Percentiles rank a stretch among this genome's conserved stretches.
Conservation (phyloP, 1,284 basidiomycete species). For the Bjerkandera adusta region DNA sequence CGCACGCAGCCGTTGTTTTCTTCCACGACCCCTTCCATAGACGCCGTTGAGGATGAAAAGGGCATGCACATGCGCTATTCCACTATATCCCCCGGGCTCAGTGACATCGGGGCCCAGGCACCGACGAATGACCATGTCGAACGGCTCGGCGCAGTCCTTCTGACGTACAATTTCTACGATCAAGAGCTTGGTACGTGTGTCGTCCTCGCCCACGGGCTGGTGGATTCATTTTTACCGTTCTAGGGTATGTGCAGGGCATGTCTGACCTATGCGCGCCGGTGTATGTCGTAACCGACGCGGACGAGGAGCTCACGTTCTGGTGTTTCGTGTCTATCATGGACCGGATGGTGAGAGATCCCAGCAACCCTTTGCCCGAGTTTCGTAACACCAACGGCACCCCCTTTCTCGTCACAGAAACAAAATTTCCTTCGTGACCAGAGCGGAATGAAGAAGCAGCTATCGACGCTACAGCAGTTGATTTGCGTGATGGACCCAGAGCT, state of each 20-base stretch:
- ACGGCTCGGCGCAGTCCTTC: slow-evolving; percentile 73
- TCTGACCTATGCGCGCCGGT: slow-evolving; percentile 93
- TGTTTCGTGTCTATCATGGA: slow-evolving; percentile 95
- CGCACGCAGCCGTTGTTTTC: slow-evolving; percentile 86
- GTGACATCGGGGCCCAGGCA: slow-evolving; percentile 79
- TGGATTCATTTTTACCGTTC: slow-evolving; percentile 23
- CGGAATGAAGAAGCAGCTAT: slow-evolving; percentile 94
- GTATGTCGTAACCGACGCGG: slow-evolving; percentile 87
- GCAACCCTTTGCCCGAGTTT: not conserved
- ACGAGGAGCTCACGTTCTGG: slow-evolving; percentile 93
- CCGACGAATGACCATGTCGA: slow-evolving; percentile 87
- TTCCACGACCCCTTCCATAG: slow-evolving; percentile 32
- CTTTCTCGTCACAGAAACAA: slow-evolving; percentile 57
- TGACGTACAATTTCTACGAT: slow-evolving; percentile 93
- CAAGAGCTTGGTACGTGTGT: slow-evolving; percentile 74
- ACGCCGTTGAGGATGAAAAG: slow-evolving; percentile 48
- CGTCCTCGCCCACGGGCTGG: not conserved
- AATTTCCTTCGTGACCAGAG: slow-evolving; percentile 97
- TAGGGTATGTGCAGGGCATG: slow-evolving; percentile 96
- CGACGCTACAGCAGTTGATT: slow-evolving; percentile 88
- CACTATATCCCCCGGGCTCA: slow-evolving; percentile 66
- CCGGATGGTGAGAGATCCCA: slow-evolving; percentile 68
- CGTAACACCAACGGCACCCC: slow-evolving; percentile 4
- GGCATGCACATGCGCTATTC: slow-evolving; percentile 50
- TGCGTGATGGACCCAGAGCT: slow-evolving; percentile 93